These are phyloP conservation scores for Aspergillus bridgeri DNA, from an alignment of 495 filamentous ascomycete species.

Conservation along the genomic window DNA sequence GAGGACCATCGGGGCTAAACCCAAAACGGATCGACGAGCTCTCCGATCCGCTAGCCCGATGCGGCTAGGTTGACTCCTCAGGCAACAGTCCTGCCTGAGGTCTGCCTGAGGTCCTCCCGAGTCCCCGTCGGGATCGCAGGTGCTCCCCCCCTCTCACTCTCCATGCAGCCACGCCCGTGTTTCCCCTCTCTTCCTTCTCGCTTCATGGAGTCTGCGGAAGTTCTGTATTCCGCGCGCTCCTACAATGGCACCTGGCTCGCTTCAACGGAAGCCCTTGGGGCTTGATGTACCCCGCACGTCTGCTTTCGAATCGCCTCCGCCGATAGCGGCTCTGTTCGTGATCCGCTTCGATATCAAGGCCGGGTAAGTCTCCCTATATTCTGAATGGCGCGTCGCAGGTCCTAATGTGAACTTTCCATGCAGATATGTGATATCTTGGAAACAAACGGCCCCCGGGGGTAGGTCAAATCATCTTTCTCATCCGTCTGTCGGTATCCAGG, in stretches of 20 bases:
- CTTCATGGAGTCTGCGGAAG: constrained; percentile 24
- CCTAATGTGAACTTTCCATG: constrained; percentile 4
- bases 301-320: constrained; percentile 50
- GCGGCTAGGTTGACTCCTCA: constrained; percentile 18
- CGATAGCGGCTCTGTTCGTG: constrained; percentile 78
- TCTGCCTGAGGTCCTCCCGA: constrained; percentile 2
- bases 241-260: constrained; percentile 31
- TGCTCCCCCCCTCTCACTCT: constrained; percentile 2
- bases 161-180: constrained; percentile 12
- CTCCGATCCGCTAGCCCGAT: constrained; percentile 11
- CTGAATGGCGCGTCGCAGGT: not conserved
- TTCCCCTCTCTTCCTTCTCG: not conserved
- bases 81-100: constrained; percentile 2
- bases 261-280: constrained; percentile 29
- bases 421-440: constrained; percentile 84
- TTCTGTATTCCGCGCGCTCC: not conserved
- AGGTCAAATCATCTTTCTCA: constrained; percentile 20
- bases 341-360: constrained; percentile 84
- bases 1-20: no score
- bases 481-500: not conserved
- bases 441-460: constrained; percentile 63
- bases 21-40: constrained; percentile 1
- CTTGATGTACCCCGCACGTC: constrained; percentile 35
- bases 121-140: not conserved
- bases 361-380: constrained; percentile 50